phyloP scores from a whole-genome alignment of 139 green algal genomes.

The Haematococcus sp. region DNA sequence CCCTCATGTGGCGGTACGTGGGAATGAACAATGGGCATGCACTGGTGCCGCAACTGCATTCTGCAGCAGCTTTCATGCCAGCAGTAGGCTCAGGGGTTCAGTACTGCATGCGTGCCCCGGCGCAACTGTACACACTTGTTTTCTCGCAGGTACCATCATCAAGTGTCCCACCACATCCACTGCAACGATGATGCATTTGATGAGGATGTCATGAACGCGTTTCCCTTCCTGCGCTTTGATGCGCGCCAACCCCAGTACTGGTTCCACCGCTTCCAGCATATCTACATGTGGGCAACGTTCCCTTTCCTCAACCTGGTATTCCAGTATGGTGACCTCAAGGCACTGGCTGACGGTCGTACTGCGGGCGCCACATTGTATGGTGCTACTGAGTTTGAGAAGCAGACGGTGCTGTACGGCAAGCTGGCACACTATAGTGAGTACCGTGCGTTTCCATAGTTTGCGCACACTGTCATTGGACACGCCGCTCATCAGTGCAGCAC shows the following conservation, averaged over 20 bases:
- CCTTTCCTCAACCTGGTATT: constrained; percentile 80
- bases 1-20: constrained; percentile 78
- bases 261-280: constrained; percentile 83
- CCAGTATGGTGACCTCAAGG: constrained; percentile 59
- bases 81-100: no score
- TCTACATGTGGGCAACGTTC: constrained; percentile 83
- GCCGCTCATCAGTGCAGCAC: no score
- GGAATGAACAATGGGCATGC: background rate
- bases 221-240: constrained; percentile 82
- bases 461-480: no score
- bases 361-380: constrained; percentile 71
- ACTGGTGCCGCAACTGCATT: background rate
- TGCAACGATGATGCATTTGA: constrained; percentile 86
- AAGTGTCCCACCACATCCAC: constrained; percentile 88
- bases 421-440: constrained; percentile 56
- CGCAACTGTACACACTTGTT: no score
- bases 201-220: constrained; percentile 76
- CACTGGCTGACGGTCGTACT: constrained; percentile 56
- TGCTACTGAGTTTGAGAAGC: constrained; percentile 56
- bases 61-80: no score
- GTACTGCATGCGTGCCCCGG: no score
- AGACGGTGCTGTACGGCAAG: constrained; percentile 69
- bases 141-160: constrained; percentile 24
- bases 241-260: constrained; percentile 55
- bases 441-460: no score